phyloP scores from a whole-genome alignment of 805 yeast genomes.

The Candida maltosa region DNA sequence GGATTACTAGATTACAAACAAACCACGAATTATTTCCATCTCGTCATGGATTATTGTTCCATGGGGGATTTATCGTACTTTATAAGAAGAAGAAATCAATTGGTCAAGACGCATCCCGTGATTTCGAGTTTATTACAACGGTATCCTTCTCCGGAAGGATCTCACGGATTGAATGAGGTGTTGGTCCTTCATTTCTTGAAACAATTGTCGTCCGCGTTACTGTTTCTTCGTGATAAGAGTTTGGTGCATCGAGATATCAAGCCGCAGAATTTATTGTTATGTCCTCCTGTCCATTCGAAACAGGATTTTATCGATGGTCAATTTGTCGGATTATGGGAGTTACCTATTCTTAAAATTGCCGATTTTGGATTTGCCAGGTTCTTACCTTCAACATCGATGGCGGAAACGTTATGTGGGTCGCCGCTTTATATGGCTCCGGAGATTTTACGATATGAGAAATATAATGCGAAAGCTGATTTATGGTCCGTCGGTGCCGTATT shows the following conservation, averaged over 20 bases:
- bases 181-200: constrained; percentile 81
- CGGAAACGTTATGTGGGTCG: constrained; percentile 96
- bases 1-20: constrained; percentile 79
- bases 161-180: constrained; percentile 76
- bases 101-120: constrained; percentile 72
- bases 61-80: constrained; percentile 90
- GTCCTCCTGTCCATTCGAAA: constrained; percentile 74
- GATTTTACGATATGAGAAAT: constrained; percentile 87
- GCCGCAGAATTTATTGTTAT: constrained; percentile 82
- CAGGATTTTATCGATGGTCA: constrained; percentile 54
- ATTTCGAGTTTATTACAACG: constrained; percentile 71
- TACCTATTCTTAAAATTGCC: constrained; percentile 90
- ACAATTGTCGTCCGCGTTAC: constrained; percentile 81
- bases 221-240: constrained; percentile 76
- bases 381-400: constrained; percentile 88
- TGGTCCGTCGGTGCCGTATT: constrained; percentile 98
- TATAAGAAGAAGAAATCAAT: constrained; percentile 71
- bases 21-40: constrained; percentile 73
- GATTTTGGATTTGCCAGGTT: constrained; percentile 98
- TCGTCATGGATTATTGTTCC: constrained; percentile 95
- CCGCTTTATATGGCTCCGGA: constrained; percentile 99
- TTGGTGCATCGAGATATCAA: constrained; percentile 93
- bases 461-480: constrained; percentile 93
- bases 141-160: constrained; percentile 78
- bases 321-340: constrained; percentile 78